phyloP scores from a whole-genome alignment of 495 filamentous ascomycete species.

The Monascus purpureus region DNA sequence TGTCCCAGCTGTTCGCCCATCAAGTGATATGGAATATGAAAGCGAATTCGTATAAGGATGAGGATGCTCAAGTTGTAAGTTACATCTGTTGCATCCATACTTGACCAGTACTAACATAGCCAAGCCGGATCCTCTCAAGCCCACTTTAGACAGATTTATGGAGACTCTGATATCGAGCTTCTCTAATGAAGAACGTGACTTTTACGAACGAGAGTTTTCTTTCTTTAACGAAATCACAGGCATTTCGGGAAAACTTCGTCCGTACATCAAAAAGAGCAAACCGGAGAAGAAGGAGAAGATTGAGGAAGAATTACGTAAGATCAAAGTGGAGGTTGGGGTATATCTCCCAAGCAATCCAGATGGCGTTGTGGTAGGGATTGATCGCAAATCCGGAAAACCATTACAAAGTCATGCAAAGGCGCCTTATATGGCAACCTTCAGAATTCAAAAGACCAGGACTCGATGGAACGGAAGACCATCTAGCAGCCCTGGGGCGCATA shows the following conservation, averaged over 20 bases:
- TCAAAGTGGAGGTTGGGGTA: slow-evolving; percentile 90
- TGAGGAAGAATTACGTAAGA: slow-evolving; percentile 93
- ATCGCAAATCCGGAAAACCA: slow-evolving; percentile 93
- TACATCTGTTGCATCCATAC: not conserved
- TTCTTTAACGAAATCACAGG: slow-evolving; percentile 97
- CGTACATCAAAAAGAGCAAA: slow-evolving; percentile 84
- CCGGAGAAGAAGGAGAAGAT: slow-evolving; percentile 98
- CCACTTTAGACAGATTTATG: slow-evolving; percentile 83
- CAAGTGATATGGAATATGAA: slow-evolving; percentile 99
- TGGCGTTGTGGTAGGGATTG: slow-evolving; percentile 91
- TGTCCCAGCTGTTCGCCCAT: slow-evolving; percentile 93
- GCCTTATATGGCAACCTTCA: slow-evolving; percentile 97
- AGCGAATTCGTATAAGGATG: slow-evolving; percentile 95
- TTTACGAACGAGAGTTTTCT: slow-evolving; percentile 89
- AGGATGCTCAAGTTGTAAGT: slow-evolving; percentile 76
- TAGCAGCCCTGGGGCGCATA: slow-evolving; percentile 9
- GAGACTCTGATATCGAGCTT: slow-evolving; percentile 71
- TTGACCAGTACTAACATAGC: slow-evolving; percentile 17
- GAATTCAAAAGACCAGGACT: slow-evolving; percentile 68
- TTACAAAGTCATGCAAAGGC: slow-evolving; percentile 96
- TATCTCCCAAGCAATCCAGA: slow-evolving; percentile 97
- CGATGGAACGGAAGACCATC: slow-evolving; percentile 15
- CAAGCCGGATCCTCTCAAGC: slow-evolving; percentile 84
- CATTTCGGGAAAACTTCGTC: slow-evolving; percentile 89
- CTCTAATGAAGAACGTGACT: slow-evolving; percentile 57